Conservation (phyloP, 1,284 basidiomycete genomes). For the Malassezia obtusa region DNA sequence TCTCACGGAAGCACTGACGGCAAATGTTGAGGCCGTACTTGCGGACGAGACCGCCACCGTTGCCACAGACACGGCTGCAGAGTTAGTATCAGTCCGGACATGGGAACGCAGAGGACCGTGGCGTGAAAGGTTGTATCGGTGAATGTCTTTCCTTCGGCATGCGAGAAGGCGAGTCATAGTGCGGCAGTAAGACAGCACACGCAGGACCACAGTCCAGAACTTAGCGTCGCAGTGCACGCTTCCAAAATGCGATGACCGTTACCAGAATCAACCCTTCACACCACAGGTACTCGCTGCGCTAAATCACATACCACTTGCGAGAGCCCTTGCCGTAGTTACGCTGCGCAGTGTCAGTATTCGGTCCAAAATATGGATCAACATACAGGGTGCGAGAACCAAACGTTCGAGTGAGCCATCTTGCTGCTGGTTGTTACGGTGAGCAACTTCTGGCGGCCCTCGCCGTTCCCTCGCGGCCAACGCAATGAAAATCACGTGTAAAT, state of each 20-base stretch:
- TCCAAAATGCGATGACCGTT: too few relatives aligned
- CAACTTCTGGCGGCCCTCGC: neutral
- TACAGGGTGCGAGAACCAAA: slow-evolving; percentile 45
- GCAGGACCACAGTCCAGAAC: too few relatives aligned
- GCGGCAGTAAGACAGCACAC: too few relatives aligned
- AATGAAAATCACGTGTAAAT: slow-evolving; percentile 9
- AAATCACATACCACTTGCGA: slow-evolving; percentile 40
- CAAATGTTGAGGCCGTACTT: slow-evolving; percentile 48
- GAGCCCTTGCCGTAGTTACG: slow-evolving; percentile 45
- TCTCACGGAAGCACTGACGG: slow-evolving; percentile 49
- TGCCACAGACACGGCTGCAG: slow-evolving; percentile 45
- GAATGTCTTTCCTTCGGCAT: neutral
- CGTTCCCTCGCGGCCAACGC: neutral
- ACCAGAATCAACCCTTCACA: too few relatives aligned
- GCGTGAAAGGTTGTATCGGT: slow-evolving; percentile 3
- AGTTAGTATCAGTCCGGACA: slow-evolving; percentile 2
- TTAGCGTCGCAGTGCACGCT: too few relatives aligned
- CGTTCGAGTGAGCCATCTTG: slow-evolving; percentile 45
- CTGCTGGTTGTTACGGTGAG: slow-evolving; percentile 12
- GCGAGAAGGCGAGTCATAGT: neutral
- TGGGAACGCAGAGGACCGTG: neutral
- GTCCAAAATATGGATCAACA: slow-evolving; percentile 7
- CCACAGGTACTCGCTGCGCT: too few relatives aligned
- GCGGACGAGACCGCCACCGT: slow-evolving; percentile 47
- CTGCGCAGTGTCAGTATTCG: slow-evolving; percentile 8